Evolutionary conservation across 2,329 filamentous ascomycete species (phyloP).

Genomic region (Cytospora paraplurivora): DNA sequence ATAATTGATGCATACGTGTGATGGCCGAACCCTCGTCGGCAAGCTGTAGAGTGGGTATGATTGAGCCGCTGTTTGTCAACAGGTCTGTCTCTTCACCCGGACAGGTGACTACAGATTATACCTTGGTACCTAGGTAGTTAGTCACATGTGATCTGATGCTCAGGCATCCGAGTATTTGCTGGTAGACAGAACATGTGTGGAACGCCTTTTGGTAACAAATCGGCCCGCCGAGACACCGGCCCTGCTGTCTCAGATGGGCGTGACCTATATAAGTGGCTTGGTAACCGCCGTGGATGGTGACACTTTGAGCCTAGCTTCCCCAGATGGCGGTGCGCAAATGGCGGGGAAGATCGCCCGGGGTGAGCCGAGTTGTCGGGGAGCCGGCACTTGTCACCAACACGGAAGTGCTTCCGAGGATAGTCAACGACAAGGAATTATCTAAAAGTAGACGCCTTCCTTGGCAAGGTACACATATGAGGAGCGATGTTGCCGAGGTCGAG

Average conservation of each 20-base stretch:
- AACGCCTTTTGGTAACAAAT: slow-evolving; percentile 27
- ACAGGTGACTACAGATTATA: slow-evolving; percentile 13
- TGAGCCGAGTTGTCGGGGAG: slow-evolving; percentile 4
- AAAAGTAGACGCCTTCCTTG: slow-evolving; percentile 9
- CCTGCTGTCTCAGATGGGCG: slow-evolving; percentile 13
- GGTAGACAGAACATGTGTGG: slow-evolving; percentile 12
- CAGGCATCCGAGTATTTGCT: not conserved
- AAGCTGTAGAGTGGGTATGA: slow-evolving; percentile 13
- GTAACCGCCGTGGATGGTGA: not conserved
- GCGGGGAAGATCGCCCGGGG: slow-evolving; percentile 15
- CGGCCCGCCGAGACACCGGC: slow-evolving; percentile 32
- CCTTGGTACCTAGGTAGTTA: not conserved
- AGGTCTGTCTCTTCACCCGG: not conserved
- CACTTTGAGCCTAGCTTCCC: not conserved
- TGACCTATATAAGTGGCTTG: not conserved
- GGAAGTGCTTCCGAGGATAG: slow-evolving; percentile 8
- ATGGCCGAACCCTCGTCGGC: not conserved
- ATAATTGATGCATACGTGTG: not conserved
- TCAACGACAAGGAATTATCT: slow-evolving; percentile 1
- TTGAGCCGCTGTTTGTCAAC: slow-evolving; percentile 15
- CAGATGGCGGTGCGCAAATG: slow-evolving; percentile 3
- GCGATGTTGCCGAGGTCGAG: not conserved
- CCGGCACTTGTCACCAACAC: slow-evolving; percentile 19
- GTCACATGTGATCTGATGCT: slow-evolving; percentile 8
- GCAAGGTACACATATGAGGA: not conserved